Conservation (phyloP, 495 filamentous ascomycete genomes). For the Stereocaulon alpinum region DNA sequence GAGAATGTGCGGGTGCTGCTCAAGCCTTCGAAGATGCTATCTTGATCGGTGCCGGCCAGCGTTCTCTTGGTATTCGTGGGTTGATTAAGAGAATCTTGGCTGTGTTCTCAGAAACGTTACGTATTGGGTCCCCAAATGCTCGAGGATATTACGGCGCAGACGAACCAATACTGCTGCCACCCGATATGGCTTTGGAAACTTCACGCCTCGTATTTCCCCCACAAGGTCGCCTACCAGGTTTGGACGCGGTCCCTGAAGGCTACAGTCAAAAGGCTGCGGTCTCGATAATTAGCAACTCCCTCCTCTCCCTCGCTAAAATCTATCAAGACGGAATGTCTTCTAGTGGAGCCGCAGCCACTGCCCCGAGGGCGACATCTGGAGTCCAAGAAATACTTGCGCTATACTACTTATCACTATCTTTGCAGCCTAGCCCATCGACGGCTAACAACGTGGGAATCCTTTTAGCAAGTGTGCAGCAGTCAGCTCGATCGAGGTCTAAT, state of each 20-base stretch:
- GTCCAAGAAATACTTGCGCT: slow-evolving; percentile 91
- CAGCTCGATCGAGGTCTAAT: slow-evolving; percentile 37
- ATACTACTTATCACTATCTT: slow-evolving; percentile 90
- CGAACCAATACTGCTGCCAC: slow-evolving; percentile 68
- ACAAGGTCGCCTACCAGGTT: slow-evolving; percentile 72
- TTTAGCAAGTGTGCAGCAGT: slow-evolving; percentile 84
- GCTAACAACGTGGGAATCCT: slow-evolving; percentile 98
- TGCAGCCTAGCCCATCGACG: slow-evolving; percentile 93
- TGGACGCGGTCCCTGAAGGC: slow-evolving; percentile 63
- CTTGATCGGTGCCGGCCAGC: slow-evolving; percentile 69
- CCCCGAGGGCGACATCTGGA: slow-evolving; percentile 53
- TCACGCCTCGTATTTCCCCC: slow-evolving; percentile 73
- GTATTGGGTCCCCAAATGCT: slow-evolving; percentile 26
- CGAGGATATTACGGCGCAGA: slow-evolving; percentile 25
- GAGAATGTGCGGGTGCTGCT: slow-evolving; percentile 73
- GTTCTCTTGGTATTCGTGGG: slow-evolving; percentile 60
- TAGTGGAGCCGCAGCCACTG: slow-evolving; percentile 51
- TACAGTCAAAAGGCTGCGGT: slow-evolving; percentile 70
- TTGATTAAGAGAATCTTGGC: slow-evolving; percentile 74
- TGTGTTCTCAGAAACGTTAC: slow-evolving; percentile 46
- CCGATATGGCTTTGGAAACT: slow-evolving; percentile 74
- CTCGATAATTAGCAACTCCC: slow-evolving; percentile 89
- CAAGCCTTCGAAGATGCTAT: slow-evolving; percentile 93
- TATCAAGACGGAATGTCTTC: slow-evolving; percentile 96
- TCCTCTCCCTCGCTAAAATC: slow-evolving; percentile 93